Evolutionary conservation across 768 basidiomycete genomes (phyloP), one percentile per base, ranked within the genome.

Genomic region (Tephrocybe sp.): DNA sequence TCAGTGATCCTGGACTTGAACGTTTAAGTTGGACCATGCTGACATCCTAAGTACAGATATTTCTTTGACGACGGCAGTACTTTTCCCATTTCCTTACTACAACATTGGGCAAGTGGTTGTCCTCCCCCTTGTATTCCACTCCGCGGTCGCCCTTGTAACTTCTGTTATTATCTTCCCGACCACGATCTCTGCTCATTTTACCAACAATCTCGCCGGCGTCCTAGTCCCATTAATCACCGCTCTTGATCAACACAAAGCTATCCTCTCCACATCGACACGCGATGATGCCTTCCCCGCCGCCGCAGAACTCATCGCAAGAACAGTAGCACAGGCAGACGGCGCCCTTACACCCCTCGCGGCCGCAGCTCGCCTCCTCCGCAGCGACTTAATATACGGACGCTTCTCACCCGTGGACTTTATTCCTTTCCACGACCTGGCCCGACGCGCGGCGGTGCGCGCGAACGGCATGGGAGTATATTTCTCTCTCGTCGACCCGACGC

Each of bases 11-110:
- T 8, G 14, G 39, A n/a, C n/a, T n/a, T 9, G 4, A 30, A n/a
- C 17, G 17, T 23, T 11, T n/a, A 12, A 14, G 5, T 12, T 25
- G 11, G 45, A 15, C 4, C 26, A 52, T 15, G 59, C 47, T 55
- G 25, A 43, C 7, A 21, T 8, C 50, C 28, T n/a, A n/a, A n/a
- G n/a, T 4, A 20, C 53, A 85, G 87, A 87, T 58, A 83, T 86
- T 15, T 66, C 69, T 14, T 58, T 87, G 15, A 83, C 80, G 0
- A 82, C 80, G 0, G 78, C 81, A 0, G 76, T 66, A 11, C 66
- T 90, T 7, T 84, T 78, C 58, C 88, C 88, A 0, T 89, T 73
- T 56, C 81, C 87, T 1, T 79, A 77, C 60, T 90, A 90, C 63
- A 56, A 45, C 73, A 58, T 81, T 15, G 86, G 86, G 30, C 57